Evolutionary conservation across 78 protist genomes (phyloP).

Genomic region (Andalucia godoyi): DNA sequence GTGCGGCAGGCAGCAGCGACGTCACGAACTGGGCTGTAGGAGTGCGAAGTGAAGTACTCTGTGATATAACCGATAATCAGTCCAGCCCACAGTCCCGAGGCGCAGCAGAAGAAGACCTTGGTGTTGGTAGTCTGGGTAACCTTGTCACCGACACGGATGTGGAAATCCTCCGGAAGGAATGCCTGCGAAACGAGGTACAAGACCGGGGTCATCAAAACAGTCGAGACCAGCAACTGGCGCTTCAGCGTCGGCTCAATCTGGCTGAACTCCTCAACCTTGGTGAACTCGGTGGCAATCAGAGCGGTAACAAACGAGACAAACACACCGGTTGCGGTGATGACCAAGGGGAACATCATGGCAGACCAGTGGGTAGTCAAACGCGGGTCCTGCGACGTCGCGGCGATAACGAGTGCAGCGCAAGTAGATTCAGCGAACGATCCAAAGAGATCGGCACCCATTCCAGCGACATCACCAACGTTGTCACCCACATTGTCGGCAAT

Average conservation of each 20-base stretch:
- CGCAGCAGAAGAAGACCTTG: slow-evolving; percentile 9
- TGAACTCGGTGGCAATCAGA: neutral
- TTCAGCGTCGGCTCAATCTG: neutral
- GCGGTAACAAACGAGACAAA: slow-evolving; percentile 8
- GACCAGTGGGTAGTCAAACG: neutral
- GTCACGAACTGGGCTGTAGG: slow-evolving; percentile 27
- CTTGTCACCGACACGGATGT: neutral
- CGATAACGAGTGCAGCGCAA: slow-evolving; percentile 42
- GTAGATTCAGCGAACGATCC: slow-evolving; percentile 49
- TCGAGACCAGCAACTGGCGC: slow-evolving; percentile 5
- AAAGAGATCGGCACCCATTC: slow-evolving; percentile 60
- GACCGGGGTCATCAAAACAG: neutral
- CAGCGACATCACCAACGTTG: slow-evolving; percentile 71
- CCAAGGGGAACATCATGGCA: slow-evolving; percentile 5
- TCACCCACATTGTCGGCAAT: slow-evolving; percentile 69
- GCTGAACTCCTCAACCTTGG: neutral
- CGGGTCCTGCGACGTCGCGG: slow-evolving; percentile 11
- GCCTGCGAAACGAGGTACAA: neutral
- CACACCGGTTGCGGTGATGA: slow-evolving; percentile 15
- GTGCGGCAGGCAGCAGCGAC: slow-evolving; percentile 25
- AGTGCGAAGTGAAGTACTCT: slow-evolving; percentile 56
- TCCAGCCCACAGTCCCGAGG: slow-evolving; percentile 44
- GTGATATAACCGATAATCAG: slow-evolving; percentile 39
- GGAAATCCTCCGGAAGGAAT: neutral
- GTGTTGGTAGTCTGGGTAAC: neutral